These are phyloP conservation scores for Neotropicomus parvogracilis DNA, from an alignment of 1,284 basidiomycete species.

Conservation along the genomic window DNA sequence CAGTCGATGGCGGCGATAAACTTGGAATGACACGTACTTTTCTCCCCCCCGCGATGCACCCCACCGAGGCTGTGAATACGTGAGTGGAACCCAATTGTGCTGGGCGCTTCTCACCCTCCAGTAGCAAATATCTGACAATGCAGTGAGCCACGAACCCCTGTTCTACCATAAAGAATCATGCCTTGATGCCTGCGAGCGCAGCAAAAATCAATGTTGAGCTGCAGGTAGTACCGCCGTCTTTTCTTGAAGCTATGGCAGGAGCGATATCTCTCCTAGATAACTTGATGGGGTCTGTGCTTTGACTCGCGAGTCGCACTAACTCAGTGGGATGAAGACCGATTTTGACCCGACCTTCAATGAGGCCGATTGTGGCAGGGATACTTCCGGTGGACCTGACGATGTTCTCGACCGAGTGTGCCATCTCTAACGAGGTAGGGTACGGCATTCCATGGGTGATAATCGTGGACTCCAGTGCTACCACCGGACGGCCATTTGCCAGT, in stretches of 20 bases:
- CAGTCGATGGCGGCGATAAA: background rate
- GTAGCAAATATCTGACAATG: slow-evolving; percentile 68
- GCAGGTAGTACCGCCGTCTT: slow-evolving; percentile 89
- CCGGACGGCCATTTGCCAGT: slow-evolving; percentile 51
- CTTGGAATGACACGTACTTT: slow-evolving; percentile 48
- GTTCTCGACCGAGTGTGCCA: slow-evolving; percentile 70
- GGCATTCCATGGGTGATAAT: slow-evolving; percentile 93
- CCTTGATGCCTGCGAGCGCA: slow-evolving; percentile 79
- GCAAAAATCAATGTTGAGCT: slow-evolving; percentile 85
- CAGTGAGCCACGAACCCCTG: slow-evolving; percentile 2
- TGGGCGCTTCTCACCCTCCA: slow-evolving; percentile 55
- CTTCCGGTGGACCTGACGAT: slow-evolving; percentile 78
- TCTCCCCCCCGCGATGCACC: slow-evolving; percentile 91
- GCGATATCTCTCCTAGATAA: slow-evolving; percentile 87
- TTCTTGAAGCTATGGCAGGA: slow-evolving; percentile 63
- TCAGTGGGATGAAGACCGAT: slow-evolving; percentile 74
- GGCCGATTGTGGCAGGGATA: slow-evolving; percentile 87
- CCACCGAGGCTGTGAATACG: slow-evolving; percentile 64
- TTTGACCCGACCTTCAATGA: slow-evolving; percentile 82
- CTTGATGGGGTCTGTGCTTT: slow-evolving; percentile 58
- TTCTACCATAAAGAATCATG: slow-evolving; percentile 23
- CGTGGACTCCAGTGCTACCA: slow-evolving; percentile 83
- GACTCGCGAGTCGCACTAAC: slow-evolving; percentile 71
- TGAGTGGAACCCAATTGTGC: slow-evolving; percentile 12
- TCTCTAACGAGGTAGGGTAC: slow-evolving; percentile 72